Percentiles rank a stretch among this genome's conserved stretches.
Evolutionary conservation across 106 monocot genomes (phyloP).

Genomic region (Dendrobium chrysotoxum): DNA sequence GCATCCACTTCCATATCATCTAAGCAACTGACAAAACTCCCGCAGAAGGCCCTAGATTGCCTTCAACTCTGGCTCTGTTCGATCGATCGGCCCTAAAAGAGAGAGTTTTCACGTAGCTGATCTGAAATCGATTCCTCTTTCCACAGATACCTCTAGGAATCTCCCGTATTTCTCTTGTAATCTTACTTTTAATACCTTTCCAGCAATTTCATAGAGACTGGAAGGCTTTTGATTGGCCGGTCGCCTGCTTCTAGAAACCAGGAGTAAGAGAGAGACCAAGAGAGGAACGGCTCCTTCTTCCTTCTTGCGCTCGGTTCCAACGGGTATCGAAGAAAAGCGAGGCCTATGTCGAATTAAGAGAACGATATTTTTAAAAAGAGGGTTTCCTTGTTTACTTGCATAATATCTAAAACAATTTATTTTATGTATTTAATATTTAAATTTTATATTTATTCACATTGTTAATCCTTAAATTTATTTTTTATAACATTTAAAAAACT

Average conservation of each 20-base stretch:
- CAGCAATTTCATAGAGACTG: neutral
- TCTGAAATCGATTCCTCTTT: neutral
- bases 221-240: neutral
- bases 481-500: too few relatives aligned
- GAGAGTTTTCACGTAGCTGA: neutral
- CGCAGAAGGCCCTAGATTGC: neutral
- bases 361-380: too few relatives aligned
- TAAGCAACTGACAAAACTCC: neutral
- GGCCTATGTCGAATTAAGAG: neutral
- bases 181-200: neutral
- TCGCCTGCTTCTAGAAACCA: neutral
- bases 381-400: too few relatives aligned
- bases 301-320: neutral
- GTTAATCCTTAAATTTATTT: too few relatives aligned
- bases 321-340: neutral
- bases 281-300: constrained; percentile 9
- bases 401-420: too few relatives aligned
- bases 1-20: constrained; percentile 7
- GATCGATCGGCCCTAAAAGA: neutral
- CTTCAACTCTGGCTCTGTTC: neutral
- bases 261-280: constrained; percentile 6
- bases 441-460: too few relatives aligned
- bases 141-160: neutral
- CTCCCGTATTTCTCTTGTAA: neutral
- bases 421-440: too few relatives aligned